Evolutionary conservation across 768 basidiomycete genomes (phyloP), one percentile per base, ranked within the genome.

Genomic region (Podaxis rugospora): DNA sequence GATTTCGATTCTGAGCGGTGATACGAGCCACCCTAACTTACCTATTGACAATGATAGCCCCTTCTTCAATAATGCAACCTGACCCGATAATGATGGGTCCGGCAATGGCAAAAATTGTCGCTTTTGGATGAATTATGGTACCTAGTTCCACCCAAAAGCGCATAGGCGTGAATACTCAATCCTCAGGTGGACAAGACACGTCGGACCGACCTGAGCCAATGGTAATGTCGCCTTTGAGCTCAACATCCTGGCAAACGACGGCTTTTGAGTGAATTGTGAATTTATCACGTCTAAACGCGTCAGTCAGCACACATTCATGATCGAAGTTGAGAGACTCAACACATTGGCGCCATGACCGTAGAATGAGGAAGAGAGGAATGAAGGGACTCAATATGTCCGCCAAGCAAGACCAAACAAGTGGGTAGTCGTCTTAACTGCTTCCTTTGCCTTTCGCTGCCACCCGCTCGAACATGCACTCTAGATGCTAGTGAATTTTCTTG

Each of bases 181-280:
- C 7, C 2, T 9, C 32, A 32, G 32, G 7, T 3, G 9, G 36
- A 0, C 13, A 35, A 55, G 4, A 25, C n/a, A 18, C 5, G 50
- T 13, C 5, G 4, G 23, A 61, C 65, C 4, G 54, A 86, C 92
- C 90, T 70, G 91, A 80, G 27, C 94, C 95, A 60, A 99, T 90
- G 18, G 94, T 95, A 57, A 96, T 91, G 68, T 95, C 90, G 54
- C 97, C 96, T 70, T 93, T 92, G 66, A 98, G 80, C 64, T 98
- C 95, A 32, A 93, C 92, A 76, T 97, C 95, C 69, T 93, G 90
- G 70, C 92, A 93, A 28, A 98, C 90, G 51, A 96, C 82, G 5
- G 93, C 90, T 70, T 88, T 93, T 2, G 94, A 91, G 65, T 96
- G 93, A 49, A 97, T 92, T 5, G 88, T 90, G 68, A 92, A 89